A percentile compares a stretch with the other conserved stretches of the same genome.
phyloP scores from a whole-genome alignment of 352 stramenopile genomes.

The Phytophthora litchii region DNA sequence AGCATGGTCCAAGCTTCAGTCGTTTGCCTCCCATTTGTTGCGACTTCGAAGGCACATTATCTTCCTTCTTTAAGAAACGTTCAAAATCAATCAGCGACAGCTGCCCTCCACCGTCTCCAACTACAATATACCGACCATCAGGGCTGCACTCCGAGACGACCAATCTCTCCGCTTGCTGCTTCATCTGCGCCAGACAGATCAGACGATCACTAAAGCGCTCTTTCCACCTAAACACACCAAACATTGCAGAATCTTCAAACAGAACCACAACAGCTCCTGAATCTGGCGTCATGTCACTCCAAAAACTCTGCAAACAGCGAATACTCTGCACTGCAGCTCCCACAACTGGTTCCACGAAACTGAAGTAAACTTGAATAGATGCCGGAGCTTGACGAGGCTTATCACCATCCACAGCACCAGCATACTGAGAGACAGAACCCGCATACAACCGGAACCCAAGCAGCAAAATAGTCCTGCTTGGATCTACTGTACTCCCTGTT shows the following conservation, averaged over 20 bases:
- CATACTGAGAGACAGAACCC: conserved; percentile 15
- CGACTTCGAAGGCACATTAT: not conserved
- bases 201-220: conserved; percentile 63
- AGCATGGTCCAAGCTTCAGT: conserved; percentile 30
- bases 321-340: conserved; percentile 12
- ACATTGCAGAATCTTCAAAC: conserved; percentile 24
- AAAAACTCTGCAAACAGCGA: conserved; percentile 21
- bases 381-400: not conserved
- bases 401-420: not conserved
- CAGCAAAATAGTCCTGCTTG: conserved; percentile 23
- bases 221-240: conserved; percentile 59
- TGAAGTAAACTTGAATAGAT: conserved; percentile 47
- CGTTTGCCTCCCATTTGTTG: conserved; percentile 28
- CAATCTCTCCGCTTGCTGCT: conserved; percentile 17
- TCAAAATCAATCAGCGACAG: conserved; percentile 46
- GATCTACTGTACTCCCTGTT: not conserved
- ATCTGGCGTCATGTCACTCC: conserved; percentile 27
- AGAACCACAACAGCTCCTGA: conserved; percentile 44
- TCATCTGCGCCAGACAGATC: conserved; percentile 42
- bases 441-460: conserved; percentile 61
- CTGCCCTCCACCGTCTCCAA: conserved; percentile 32
- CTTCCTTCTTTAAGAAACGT: conserved; percentile 25
- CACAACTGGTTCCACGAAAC: conserved; percentile 46
- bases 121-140: conserved; percentile 39
- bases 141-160: conserved; percentile 24